Base-by-base conservation (phyloP, 2,329 filamentous ascomycete species). In the Botrytis aclada region DNA sequence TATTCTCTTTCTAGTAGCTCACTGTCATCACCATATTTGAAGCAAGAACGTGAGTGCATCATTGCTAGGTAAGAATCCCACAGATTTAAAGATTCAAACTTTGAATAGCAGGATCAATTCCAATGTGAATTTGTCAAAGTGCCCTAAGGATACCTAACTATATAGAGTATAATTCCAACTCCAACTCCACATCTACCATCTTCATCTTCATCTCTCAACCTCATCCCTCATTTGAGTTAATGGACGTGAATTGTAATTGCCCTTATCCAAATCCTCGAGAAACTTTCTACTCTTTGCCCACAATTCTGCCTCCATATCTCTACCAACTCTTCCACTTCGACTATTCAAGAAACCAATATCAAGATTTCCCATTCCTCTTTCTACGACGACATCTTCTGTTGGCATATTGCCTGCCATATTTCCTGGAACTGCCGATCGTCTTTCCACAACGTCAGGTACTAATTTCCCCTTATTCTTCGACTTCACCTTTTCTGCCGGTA, bases 311-410 rank as follows among this genome's bases (percentile, higher is more conserved):
- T 97, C 94, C 86, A 95, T 96, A 75, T 93, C 92, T 78, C 90
- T 88, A 72, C 93, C 93, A 34, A 97, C 92, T 75, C 91, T 91
- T 75, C 93, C 92, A 74, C 93, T 93, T 73, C 93, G 88, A 78
- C 93, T 95, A 80, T 98, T 98, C 78, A 98, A 83, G 89, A 93
- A 95, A 45, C 95, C 95, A 22, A 97, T 91, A 80, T 98, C 95
- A 70, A 98, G 85, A 29, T 79, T 80, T 3, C 87, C 77, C 85
- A 85, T 34, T 85, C 88, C 72, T 85, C 82, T 56, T 86, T 79
- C 77, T 18, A 71, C 81, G 61, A 81, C 82, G 16, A 79, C 71
- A n/a, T 75, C 69, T 7, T 69, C 60, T 47, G 62, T 51, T n/a
- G 72, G 51, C 51, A 56, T 77, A 61, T 47, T 74, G 63, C 56